Evolutionary conservation across 805 yeast species (phyloP).

Genomic region (Yarrowia sp.): DNA sequence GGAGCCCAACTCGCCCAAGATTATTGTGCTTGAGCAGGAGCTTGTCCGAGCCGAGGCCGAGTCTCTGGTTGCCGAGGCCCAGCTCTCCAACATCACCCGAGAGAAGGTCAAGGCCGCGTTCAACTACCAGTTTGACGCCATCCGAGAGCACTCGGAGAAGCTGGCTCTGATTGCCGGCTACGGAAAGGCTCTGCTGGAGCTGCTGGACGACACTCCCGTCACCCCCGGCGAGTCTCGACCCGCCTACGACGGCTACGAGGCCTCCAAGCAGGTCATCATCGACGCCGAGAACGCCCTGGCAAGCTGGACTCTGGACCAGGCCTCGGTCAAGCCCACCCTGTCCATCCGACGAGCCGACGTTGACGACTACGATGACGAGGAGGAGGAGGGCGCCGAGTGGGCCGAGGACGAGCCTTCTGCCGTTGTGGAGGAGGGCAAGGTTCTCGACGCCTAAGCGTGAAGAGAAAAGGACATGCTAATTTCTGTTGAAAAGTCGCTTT

Average conservation of each 20-base stretch:
- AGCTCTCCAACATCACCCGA: slow-evolving; percentile 96
- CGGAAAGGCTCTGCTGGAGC: slow-evolving; percentile 96
- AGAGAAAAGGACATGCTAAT: slow-evolving; percentile 15
- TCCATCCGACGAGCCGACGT: slow-evolving; percentile 79
- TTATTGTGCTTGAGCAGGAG: slow-evolving; percentile 95
- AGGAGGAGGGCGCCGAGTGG: slow-evolving; percentile 52
- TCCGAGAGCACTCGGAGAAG: slow-evolving; percentile 95
- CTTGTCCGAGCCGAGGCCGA: slow-evolving; percentile 99
- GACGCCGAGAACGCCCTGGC: slow-evolving; percentile 96
- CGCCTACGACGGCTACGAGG: slow-evolving; percentile 97
- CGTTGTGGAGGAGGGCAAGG: slow-evolving; percentile 46
- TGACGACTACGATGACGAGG: slow-evolving; percentile 62
- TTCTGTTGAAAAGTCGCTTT: slow-evolving; percentile 34
- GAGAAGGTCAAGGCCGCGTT: slow-evolving; percentile 97
- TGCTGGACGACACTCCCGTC: slow-evolving; percentile 94
- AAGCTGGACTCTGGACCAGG: slow-evolving; percentile 95
- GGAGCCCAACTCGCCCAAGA: slow-evolving; percentile 97
- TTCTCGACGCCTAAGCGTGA: slow-evolving; percentile 40
- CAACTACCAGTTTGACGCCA: slow-evolving; percentile 94
- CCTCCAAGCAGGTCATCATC: slow-evolving; percentile 95
- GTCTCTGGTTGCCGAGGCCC: slow-evolving; percentile 98
- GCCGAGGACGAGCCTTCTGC: slow-evolving; percentile 49
- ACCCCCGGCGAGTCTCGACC: slow-evolving; percentile 99
- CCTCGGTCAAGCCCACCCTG: slow-evolving; percentile 91
- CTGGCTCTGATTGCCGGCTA: slow-evolving; percentile 97